Conservation (phyloP, 345 rosid genomes). For the Boechera divaricarpa region DNA sequence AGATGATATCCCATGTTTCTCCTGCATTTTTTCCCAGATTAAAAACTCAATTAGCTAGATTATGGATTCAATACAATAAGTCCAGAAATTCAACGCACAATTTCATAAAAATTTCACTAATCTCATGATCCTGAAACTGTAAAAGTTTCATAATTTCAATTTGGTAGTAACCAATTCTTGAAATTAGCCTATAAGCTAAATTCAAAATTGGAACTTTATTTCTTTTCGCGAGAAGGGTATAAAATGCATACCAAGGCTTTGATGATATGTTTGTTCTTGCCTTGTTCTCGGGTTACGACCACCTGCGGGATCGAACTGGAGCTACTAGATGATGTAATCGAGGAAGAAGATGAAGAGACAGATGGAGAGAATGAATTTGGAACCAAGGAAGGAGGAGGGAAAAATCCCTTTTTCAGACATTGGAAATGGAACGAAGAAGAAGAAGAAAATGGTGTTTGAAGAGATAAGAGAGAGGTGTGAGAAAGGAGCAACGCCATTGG, state of each 20-base stretch:
- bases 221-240: background rate
- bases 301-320: slow-evolving; percentile 60
- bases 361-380: slow-evolving; percentile 9
- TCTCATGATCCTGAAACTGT: background rate
- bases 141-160: background rate
- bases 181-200: background rate
- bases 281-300: slow-evolving; percentile 92
- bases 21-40: slow-evolving; percentile 49
- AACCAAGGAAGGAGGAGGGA: slow-evolving; percentile 1
- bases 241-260: slow-evolving; percentile 61
- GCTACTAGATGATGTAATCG: slow-evolving; percentile 33
- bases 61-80: background rate
- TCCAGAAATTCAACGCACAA: background rate
- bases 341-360: slow-evolving; percentile 39
- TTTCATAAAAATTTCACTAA: background rate
- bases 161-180: background rate
- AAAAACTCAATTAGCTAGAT: background rate
- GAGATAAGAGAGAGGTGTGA: slow-evolving; percentile 41
- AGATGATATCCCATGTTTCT: slow-evolving; percentile 59
- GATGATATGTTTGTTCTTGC: slow-evolving; percentile 86
- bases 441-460: slow-evolving; percentile 32
- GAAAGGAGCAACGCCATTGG: slow-evolving; percentile 46
- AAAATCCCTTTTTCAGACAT: slow-evolving; percentile 10
- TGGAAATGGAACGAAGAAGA: slow-evolving; percentile 33
- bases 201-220: background rate